Conservation (phyloP, 2,329 filamentous ascomycete species). For the Pleomassaria siparia region DNA sequence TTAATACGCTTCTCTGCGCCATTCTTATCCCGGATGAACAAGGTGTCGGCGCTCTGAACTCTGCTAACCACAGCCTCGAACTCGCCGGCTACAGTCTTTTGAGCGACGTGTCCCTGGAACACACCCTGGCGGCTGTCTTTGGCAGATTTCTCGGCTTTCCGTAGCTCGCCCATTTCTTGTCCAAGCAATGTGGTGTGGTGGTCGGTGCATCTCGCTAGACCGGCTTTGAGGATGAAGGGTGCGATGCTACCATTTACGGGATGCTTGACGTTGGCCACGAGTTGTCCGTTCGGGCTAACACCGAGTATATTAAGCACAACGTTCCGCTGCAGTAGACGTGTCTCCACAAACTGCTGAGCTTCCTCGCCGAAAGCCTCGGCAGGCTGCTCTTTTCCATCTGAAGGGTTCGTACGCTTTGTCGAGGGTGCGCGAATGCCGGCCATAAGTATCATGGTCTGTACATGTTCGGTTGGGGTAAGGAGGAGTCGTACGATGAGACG, state of each 20-base stretch:
- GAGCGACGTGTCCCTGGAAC: slow-evolving; percentile 75
- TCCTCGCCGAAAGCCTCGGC: slow-evolving; percentile 91
- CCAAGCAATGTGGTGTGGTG: slow-evolving; percentile 94
- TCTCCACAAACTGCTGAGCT: slow-evolving; percentile 83
- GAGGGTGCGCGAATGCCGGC: slow-evolving; percentile 87
- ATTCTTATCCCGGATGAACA: slow-evolving; percentile 81
- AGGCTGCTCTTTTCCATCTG: slow-evolving; percentile 76
- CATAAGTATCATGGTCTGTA: slow-evolving; percentile 84
- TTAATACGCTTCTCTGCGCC: slow-evolving; percentile 87
- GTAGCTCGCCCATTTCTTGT: slow-evolving; percentile 79
- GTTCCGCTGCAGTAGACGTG: slow-evolving; percentile 80
- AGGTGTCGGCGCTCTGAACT: slow-evolving; percentile 84
- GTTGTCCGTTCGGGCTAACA: slow-evolving; percentile 83
- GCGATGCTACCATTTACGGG: slow-evolving; percentile 85
- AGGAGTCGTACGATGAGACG: slow-evolving; percentile 80
- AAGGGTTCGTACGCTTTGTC: slow-evolving; percentile 80
- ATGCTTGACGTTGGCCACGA: slow-evolving; percentile 86
- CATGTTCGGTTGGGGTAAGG: slow-evolving; percentile 78
- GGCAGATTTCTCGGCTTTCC: slow-evolving; percentile 83
- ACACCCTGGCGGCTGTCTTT: slow-evolving; percentile 75
- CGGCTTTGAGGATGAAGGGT: slow-evolving; percentile 84
- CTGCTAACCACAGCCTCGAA: slow-evolving; percentile 82
- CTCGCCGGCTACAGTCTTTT: slow-evolving; percentile 64
- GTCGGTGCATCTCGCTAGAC: slow-evolving; percentile 89
- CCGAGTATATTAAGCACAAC: slow-evolving; percentile 83